phyloP scores from a whole-genome alignment of 306 rosid species.

The Sindora glabra region DNA sequence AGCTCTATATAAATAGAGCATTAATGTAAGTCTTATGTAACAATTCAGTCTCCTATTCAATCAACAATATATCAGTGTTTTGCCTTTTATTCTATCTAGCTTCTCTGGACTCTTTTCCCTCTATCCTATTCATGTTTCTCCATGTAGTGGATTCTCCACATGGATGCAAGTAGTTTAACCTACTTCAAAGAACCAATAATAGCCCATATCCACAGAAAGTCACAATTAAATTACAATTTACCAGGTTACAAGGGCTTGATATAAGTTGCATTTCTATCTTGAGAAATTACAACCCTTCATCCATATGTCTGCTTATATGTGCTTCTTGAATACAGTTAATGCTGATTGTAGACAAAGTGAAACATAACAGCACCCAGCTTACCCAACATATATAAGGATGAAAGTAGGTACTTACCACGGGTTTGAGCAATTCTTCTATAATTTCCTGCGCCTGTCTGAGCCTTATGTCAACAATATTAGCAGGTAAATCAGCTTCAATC shows the following conservation, averaged over 20 bases:
- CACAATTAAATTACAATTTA: constrained; percentile 2
- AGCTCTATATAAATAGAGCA: too few species aligned
- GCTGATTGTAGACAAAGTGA: constrained; percentile 3
- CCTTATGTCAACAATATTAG: too few species aligned
- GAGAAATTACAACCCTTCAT: constrained; percentile 1
- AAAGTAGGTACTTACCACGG: neutral
- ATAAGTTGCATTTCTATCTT: neutral
- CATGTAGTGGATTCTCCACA: too few species aligned
- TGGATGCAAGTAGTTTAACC: neutral
- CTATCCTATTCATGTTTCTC: too few species aligned
- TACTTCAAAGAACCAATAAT: neutral
- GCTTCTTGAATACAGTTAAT: neutral
- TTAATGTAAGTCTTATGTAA: too few species aligned
- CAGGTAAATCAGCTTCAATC: too few species aligned
- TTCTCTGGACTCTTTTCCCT: too few species aligned
- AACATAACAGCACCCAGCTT: constrained; percentile 15
- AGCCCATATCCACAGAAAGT: neutral
- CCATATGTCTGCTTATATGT: neutral
- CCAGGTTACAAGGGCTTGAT: neutral
- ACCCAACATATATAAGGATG: constrained; percentile 11
- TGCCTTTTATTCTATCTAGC: too few species aligned
- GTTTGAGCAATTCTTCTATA: too few species aligned
- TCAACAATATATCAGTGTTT: too few species aligned
- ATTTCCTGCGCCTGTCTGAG: too few species aligned
- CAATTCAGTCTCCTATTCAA: too few species aligned